A percentile compares a stretch with the other conserved stretches of the same genome.
Evolutionary conservation across 2,329 filamentous ascomycete genomes (phyloP).

Genomic region (Lachnellula arida): DNA sequence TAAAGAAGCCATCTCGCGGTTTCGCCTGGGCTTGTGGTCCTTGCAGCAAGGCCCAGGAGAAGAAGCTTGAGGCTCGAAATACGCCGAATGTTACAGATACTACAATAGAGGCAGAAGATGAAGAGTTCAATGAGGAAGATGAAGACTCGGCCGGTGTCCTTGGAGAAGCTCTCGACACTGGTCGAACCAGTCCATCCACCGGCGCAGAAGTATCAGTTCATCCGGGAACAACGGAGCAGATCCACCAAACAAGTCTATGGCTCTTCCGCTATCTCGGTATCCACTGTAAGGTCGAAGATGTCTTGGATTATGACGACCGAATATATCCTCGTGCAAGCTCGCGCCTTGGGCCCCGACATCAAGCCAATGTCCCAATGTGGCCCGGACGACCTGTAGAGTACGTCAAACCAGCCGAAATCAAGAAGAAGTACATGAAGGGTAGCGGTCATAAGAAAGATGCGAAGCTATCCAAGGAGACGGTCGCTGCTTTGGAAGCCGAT

Average conservation of each 20-base stretch:
- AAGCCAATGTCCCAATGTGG: conserved; percentile 83
- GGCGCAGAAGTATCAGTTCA: conserved; percentile 52
- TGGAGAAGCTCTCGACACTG: conserved; percentile 50
- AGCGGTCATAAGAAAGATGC: conserved; percentile 65
- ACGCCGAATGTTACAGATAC: conserved; percentile 70
- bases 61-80: conserved; percentile 83
- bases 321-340: conserved; percentile 96
- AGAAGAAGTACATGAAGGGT: conserved; percentile 65
- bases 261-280: conserved; percentile 93
- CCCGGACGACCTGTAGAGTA: conserved; percentile 83
- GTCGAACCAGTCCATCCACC: conserved; percentile 57
- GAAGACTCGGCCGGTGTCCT: conserved; percentile 60
- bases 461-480: conserved; percentile 73
- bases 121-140: conserved; percentile 59
- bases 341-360: conserved; percentile 83
- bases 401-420: conserved; percentile 81
- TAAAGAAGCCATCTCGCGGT: conserved; percentile 94
- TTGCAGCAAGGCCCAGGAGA: conserved; percentile 93
- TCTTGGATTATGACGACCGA: conserved; percentile 91
- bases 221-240: conserved; percentile 73
- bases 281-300: conserved; percentile 93
- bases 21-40: conserved; percentile 98
- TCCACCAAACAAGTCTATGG: conserved; percentile 91
- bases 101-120: conserved; percentile 60
- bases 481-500: conserved; percentile 76